These are phyloP conservation scores for Thymus mandschuricus DNA, from an alignment of 257 asterid species.

Conservation along the genomic window DNA sequence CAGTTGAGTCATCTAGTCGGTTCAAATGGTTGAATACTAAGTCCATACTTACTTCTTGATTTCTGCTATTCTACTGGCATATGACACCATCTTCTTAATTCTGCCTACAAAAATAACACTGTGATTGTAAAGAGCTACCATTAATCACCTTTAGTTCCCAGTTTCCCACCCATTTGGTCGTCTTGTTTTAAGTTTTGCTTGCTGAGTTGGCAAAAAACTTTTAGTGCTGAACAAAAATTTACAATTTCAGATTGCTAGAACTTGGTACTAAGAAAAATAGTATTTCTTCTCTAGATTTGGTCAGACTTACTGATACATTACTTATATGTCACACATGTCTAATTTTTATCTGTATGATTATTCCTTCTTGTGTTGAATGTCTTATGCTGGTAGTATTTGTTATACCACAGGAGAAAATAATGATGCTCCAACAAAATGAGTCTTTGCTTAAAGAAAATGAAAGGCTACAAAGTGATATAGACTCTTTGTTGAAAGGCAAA, in stretches of 20 bases:
- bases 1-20: constrained; percentile 18
- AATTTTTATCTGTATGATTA: constrained; percentile 8
- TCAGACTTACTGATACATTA: constrained; percentile 20
- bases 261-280: neutral
- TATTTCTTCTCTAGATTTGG: constrained; percentile 22
- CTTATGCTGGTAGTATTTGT: constrained; percentile 30
- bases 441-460: constrained; percentile 73
- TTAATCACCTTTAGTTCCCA: neutral
- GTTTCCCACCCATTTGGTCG: neutral
- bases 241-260: constrained; percentile 5
- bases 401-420: constrained; percentile 79
- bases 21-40: constrained; percentile 26
- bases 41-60: constrained; percentile 23
- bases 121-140: neutral
- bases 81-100: constrained; percentile 14
- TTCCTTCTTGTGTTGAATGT: constrained; percentile 23
- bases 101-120: constrained; percentile 8
- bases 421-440: constrained; percentile 72
- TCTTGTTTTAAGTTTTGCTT: neutral
- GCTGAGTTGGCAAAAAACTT: constrained; percentile 19
- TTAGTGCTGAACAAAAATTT: neutral
- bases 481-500: constrained; percentile 69
- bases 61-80: constrained; percentile 21
- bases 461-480: constrained; percentile 60
- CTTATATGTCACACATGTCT: constrained; percentile 20